These are phyloP conservation scores for Thamnidium elegans DNA, from an alignment of 192 early-diverging fungal genomes.

Conservation along the genomic window DNA sequence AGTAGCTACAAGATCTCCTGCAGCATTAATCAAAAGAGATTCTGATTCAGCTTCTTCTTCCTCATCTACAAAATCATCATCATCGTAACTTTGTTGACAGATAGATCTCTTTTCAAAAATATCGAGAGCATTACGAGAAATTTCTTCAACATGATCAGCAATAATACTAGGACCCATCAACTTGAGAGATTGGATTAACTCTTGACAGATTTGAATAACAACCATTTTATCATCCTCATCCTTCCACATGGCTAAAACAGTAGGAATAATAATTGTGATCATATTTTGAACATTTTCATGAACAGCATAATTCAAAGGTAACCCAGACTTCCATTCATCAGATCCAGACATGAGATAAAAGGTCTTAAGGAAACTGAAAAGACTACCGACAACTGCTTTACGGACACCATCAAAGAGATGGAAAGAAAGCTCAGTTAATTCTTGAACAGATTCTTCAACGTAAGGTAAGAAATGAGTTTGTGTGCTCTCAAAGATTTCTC, in stretches of 20 bases:
- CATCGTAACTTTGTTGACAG: conserved; percentile 70
- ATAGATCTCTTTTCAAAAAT: conserved; percentile 70
- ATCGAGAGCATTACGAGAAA: conserved; percentile 41
- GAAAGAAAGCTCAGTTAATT: conserved; percentile 60
- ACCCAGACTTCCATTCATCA: conserved; percentile 68
- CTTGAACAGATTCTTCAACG: conserved; percentile 66
- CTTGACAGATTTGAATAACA: conserved; percentile 73
- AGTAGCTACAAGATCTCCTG: conserved; percentile 79
- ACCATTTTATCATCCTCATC: conserved; percentile 83
- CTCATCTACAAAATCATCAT: conserved; percentile 60
- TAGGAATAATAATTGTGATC: conserved; percentile 65
- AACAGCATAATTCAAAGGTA: conserved; percentile 62
- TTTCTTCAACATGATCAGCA: conserved; percentile 43
- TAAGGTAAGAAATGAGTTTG: conserved; percentile 76
- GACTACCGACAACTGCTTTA: conserved; percentile 64
- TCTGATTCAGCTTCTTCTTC: conserved; percentile 86
- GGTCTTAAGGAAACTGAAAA: conserved; percentile 77
- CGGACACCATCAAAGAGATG: conserved; percentile 81
- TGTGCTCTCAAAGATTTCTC: conserved; percentile 81
- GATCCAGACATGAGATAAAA: conserved; percentile 67
- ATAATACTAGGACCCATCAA: conserved; percentile 69
- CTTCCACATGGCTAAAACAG: conserved; percentile 65
- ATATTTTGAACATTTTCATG: conserved; percentile 73
- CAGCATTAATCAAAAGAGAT: conserved; percentile 71
- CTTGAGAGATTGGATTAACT: conserved; percentile 65